Base-by-base conservation (phyloP, 2,329 filamentous ascomycete genomes). In the Alternaria sp. region DNA sequence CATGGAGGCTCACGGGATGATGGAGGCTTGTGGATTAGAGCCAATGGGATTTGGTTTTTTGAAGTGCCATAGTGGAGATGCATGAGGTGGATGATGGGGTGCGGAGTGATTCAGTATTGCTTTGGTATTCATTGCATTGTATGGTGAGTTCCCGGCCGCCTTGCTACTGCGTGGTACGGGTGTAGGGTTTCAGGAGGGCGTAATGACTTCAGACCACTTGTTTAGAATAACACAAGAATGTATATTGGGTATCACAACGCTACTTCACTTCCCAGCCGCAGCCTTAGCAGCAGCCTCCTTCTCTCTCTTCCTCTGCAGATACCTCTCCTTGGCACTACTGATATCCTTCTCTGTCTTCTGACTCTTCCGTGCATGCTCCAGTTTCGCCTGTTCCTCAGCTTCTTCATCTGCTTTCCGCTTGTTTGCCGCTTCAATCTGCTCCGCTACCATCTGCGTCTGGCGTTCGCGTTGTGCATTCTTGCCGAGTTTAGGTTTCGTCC, bases 341-440 rank as follows among this genome's bases (percentile, higher is more conserved):
- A 95, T 91, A 55, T 95, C 92, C 18, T 84, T 83, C 53, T 89
- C 88, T 1, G 92, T 95, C 86, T 96, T 96, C 72, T 88, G 86
- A 70, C 89, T 92, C 86, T 95, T 96, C 37, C 87, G 83, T 15
- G 87, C 87, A 61, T 88, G 85, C 79, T 92, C 89, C 20, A 90
- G 74, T 76, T 87, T 85, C 67, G 82, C 82, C 69, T 88, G 86
- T 72, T 92, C 88, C 61, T 90, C 87, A 51, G 90, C 91, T 64
- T 90, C 87, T 59, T 87, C 86, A 65, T 93, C 90, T 11, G 90
- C 82, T 44, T 89, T 87, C 57, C 92, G 84, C 82, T 95, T 95
- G 21, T 90, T 85, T 37, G 89, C 86, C 74, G 90, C 87, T 72
- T 90, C 91, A 15, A 96, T 84, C 79, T 96, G 92, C 74, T 90